Conservation (phyloP, 768 basidiomycete species). For the Cystofilobasidium ferigula region DNA sequence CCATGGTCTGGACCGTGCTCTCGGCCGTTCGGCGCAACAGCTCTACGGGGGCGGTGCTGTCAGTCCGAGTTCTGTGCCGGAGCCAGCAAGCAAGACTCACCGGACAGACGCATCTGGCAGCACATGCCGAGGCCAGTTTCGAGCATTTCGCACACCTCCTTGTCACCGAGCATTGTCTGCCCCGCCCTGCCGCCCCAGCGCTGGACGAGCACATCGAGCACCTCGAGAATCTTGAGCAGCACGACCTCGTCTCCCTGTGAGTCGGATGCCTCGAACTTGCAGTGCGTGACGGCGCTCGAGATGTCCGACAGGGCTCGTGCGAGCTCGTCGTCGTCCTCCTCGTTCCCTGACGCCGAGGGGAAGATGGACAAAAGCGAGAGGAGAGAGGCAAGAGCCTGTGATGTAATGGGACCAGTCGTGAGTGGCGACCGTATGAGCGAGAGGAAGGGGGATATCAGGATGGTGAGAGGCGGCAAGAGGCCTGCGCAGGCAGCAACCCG, state of each 20-base stretch:
- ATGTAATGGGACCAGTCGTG: slow-evolving; percentile 94
- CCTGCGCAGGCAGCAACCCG: background rate
- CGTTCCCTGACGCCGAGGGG: slow-evolving; percentile 10
- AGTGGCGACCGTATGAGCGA: slow-evolving; percentile 83
- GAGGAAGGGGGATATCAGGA: slow-evolving; percentile 75
- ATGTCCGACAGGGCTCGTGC: slow-evolving; percentile 57
- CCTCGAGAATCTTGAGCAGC: slow-evolving; percentile 74
- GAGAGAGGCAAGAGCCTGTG: slow-evolving; percentile 76
- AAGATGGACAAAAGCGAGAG: slow-evolving; percentile 61
- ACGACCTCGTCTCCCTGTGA: slow-evolving; percentile 97
- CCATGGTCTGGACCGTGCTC: slow-evolving; percentile 74
- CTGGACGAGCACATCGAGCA: slow-evolving; percentile 74
- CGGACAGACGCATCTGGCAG: slow-evolving; percentile 91
- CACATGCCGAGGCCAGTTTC: slow-evolving; percentile 95
- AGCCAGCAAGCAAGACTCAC: slow-evolving; percentile 44
- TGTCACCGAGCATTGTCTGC: slow-evolving; percentile 59
- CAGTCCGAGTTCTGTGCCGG: background rate
- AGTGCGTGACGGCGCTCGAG: slow-evolving; percentile 81
- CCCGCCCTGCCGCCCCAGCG: slow-evolving; percentile 39
- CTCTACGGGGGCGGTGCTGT: slow-evolving; percentile 45
- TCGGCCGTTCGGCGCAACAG: slow-evolving; percentile 78
- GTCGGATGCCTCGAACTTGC: slow-evolving; percentile 96
- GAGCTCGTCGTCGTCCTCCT: slow-evolving; percentile 11
- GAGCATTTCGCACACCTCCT: slow-evolving; percentile 95
- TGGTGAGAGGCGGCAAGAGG: slow-evolving; percentile 43